These are phyloP conservation scores for Diplodia corticola DNA, from an alignment of 2,329 filamentous ascomycete species.

Conservation along the genomic window DNA sequence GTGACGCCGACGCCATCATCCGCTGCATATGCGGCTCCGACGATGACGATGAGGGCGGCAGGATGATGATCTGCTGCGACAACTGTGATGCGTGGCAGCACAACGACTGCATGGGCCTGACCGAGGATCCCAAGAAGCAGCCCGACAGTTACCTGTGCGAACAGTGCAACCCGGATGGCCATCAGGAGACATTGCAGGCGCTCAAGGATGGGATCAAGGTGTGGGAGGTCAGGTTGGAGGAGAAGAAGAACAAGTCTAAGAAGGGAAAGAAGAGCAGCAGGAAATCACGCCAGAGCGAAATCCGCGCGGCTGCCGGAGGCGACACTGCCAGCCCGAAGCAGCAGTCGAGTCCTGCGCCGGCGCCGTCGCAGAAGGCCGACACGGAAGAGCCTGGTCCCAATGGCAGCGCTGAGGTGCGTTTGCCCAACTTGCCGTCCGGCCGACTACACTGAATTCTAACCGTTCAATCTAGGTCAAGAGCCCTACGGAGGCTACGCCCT, in stretches of 20 bases:
- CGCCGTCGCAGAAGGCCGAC: conserved; percentile 26
- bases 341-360: conserved; percentile 25
- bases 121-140: conserved; percentile 63
- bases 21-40: conserved; percentile 91
- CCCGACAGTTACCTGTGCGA: conserved; percentile 77
- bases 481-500: not conserved
- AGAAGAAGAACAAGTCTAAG: conserved; percentile 58
- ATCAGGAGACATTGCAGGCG: conserved; percentile 76
- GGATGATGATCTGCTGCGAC: conserved; percentile 96
- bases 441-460: not conserved
- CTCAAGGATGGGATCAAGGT: conserved; percentile 79
- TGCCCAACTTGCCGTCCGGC: not conserved
- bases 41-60: conserved; percentile 80
- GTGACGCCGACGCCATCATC: conserved; percentile 71
- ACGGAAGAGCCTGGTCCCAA: conserved; percentile 22
- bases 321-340: conserved; percentile 33
- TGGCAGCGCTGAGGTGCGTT: conserved; percentile 17
- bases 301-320: conserved; percentile 48
- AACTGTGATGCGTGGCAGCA: conserved; percentile 94
- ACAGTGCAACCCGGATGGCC: conserved; percentile 78
- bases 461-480: conserved; percentile 10
- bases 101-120: conserved; percentile 90
- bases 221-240: conserved; percentile 70
- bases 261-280: conserved; percentile 58
- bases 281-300: conserved; percentile 67